Base-by-base conservation (phyloP, 2,329 filamentous ascomycete species). In the Microascus cirrosus region DNA sequence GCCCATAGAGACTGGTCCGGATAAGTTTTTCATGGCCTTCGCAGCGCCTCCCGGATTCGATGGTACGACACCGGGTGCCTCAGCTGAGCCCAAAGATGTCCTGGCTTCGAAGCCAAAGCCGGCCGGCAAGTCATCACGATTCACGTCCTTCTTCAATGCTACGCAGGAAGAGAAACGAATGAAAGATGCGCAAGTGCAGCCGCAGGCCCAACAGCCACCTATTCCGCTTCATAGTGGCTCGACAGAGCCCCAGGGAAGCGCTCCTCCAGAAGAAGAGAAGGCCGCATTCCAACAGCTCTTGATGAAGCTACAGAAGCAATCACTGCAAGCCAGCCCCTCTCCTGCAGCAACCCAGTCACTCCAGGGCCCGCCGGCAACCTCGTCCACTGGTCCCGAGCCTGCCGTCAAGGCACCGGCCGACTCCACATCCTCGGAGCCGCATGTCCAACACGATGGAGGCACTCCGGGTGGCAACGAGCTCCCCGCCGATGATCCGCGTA, bases 221-320 rank as follows among this genome's bases (percentile, higher is more conserved):
- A 50, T 50, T n/a, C n/a, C 45, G 12, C n/a, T 58, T 18, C 50
- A 57, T 22, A 56, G 56, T 45, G 56, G 35, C 25, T 39, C 52
- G 45, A 2, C 25, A 53, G 12, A 51, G 52, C 50, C 51, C 68
- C 70, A 57, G 70, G 72, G 39, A 18, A 45, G 42, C 54, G 62
- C 71, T 22, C 73, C 77, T 12, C 72, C 77, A 6, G 83, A 85
- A 61, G 82, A 84, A 56, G 92, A 96, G 66, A 90, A 90, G 70
- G 87, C 91, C 69, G 92, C 90, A 1, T 96, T 96, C 71, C 83
- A 90, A 62, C 82, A 85, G 52, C 81, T 96, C 53, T 76, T 96
- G 39, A 82, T 88, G 63, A 95, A 96, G 79, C 81, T 96, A 48
- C 86, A 91, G 60, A 76, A 76, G 59, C 80, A 83, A 60, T 78